phyloP scores from a whole-genome alignment of 179 eudicot genomes.

The Spinacia oleracea region DNA sequence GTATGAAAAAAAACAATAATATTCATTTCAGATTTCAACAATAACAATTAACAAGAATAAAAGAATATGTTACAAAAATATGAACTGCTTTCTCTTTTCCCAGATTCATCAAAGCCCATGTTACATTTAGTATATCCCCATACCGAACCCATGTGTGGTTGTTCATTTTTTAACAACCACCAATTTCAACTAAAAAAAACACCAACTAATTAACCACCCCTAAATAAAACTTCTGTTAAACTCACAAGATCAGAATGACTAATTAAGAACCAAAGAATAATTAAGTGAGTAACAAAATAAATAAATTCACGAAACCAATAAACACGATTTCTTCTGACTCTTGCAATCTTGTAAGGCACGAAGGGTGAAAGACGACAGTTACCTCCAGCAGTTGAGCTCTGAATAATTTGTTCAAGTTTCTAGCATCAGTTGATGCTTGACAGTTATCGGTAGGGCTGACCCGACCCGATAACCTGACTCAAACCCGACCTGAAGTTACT shows the following conservation, averaged over 20 bases:
- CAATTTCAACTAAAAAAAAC: constrained; percentile 23
- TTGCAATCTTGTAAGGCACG: constrained; percentile 7
- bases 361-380: constrained; percentile 4
- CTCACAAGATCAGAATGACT: constrained; percentile 13
- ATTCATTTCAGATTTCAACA: constrained; percentile 8
- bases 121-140: constrained; percentile 19
- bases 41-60: constrained; percentile 21
- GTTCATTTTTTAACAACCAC: constrained; percentile 21
- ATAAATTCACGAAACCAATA: constrained; percentile 12
- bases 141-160: constrained; percentile 37
- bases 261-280: constrained; percentile 11
- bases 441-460: too few relatives aligned
- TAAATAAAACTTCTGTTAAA: neutral
- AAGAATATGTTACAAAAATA: constrained; percentile 33
- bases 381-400: neutral
- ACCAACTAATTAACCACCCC: constrained; percentile 5
- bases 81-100: constrained; percentile 8
- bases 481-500: too few relatives aligned
- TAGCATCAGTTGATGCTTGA: neutral
- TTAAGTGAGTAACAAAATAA: neutral
- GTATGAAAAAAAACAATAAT: neutral
- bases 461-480: too few relatives aligned
- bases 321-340: constrained; percentile 19
- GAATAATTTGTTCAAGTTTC: neutral
- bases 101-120: constrained; percentile 11